Evolutionary conservation across 2,329 filamentous ascomycete species (phyloP).

Genomic region (Hymenoscyphus occultus): DNA sequence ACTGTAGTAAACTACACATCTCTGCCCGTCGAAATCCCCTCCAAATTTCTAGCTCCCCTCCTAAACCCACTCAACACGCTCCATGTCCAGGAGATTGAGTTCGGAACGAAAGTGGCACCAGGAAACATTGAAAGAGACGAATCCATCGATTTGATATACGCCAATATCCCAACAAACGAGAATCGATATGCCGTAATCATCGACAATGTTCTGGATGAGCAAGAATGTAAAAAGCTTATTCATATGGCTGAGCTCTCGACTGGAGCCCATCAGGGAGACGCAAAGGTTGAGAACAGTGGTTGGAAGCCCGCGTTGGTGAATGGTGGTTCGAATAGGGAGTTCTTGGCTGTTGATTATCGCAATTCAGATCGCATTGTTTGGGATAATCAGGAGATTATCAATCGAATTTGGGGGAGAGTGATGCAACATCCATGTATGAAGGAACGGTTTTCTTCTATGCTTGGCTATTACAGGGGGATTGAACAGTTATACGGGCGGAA

Average conservation of each 20-base stretch:
- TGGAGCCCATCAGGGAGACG: conserved; percentile 39
- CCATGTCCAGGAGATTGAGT: conserved; percentile 51
- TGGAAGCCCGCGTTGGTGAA: conserved; percentile 72
- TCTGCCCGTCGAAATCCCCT: conserved; percentile 41
- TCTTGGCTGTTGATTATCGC: conserved; percentile 53
- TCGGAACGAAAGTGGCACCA: conserved; percentile 33
- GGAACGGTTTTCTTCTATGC: conserved; percentile 38
- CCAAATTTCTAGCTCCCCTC: conserved; percentile 47
- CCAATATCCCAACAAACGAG: conserved; percentile 51
- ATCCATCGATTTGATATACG: too few relatives aligned
- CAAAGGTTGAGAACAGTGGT: conserved; percentile 32
- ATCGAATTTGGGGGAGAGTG: conserved; percentile 61
- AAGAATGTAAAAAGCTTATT: conserved; percentile 59
- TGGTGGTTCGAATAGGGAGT: conserved; percentile 58
- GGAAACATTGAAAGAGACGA: neutral
- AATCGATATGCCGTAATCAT: conserved; percentile 58
- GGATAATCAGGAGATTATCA: conserved; percentile 61
- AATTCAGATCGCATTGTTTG: conserved; percentile 74
- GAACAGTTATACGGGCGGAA: neutral
- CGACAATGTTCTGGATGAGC: conserved; percentile 55
- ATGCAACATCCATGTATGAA: conserved; percentile 43
- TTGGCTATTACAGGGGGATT: neutral
- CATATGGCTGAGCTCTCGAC: conserved; percentile 46
- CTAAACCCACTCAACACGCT: conserved; percentile 43
- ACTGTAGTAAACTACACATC: conserved; percentile 36